Evolutionary conservation across 345 rosid genomes (phyloP), one percentile per base, ranked within the genome.

Genomic region (Acer negundo): DNA sequence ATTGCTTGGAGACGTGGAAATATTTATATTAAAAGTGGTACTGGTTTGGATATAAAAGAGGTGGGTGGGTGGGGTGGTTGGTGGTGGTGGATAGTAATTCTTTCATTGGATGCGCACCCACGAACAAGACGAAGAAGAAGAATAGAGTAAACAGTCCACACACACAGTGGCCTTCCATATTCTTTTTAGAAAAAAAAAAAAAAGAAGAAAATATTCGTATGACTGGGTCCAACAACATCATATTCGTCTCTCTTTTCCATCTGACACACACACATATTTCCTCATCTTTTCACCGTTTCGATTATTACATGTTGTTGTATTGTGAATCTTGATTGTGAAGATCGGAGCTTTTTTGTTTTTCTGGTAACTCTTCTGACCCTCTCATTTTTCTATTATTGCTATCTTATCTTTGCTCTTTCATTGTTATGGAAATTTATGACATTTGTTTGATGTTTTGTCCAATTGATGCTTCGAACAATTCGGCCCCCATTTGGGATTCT

Each of bases 361-460:
- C 72, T 75, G 72, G 78, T 75, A 67, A 75, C 11, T 51, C 22
- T 28, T 63, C 77, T 59, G 12, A 59, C 23, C 20, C 40, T 44
- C 40, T 10, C 68, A 8, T 59, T 28, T 10, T 46, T 12, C 1
- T 26, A 15, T 23, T 1, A 11, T 49, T 47, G 17, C 11, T 49
- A 2, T 69, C 59, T n/a, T 40, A 35, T 3, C 64, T n/a, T 31
- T 10, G 49, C 75, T 72, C 28, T 71, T 35, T 42, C 3, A 2
- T 35, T 20, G 24, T 20, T 56, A n/a, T n/a, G 65, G 63, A n/a
- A 69, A 70, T 26, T 55, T 49, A 22, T 17, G 24, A 2, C 59
- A 4, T 26, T 6, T 28, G 6, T 63, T 74, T 74, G 47, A 46
- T 64, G 47, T 24, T 47, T 72, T 22, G 11, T 20, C 9, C 19